Conservation (phyloP, 768 basidiomycete genomes). For the Lentinus brumalis region DNA sequence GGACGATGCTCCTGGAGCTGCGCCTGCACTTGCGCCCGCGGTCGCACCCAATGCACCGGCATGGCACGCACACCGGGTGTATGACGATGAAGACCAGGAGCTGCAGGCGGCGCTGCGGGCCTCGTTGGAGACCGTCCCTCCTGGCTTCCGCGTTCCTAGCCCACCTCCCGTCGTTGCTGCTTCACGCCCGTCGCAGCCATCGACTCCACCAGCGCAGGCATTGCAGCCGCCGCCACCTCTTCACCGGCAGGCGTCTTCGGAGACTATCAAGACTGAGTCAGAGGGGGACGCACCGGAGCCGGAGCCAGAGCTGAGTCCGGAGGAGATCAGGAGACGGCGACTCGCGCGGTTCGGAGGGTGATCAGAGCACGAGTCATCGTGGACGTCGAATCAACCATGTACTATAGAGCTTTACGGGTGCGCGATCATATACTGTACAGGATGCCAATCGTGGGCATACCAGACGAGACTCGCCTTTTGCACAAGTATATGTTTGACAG, state of each 20-base stretch:
- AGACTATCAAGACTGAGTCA: slow-evolving; percentile 33
- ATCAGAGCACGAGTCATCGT: background rate
- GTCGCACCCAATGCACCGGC: slow-evolving; percentile 1
- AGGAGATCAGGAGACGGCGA: slow-evolving; percentile 67
- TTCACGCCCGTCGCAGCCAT: background rate
- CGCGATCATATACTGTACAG: too few relatives aligned
- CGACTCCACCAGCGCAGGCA: slow-evolving; percentile 1
- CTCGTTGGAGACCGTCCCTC: slow-evolving; percentile 68
- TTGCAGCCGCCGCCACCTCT: slow-evolving; percentile 4
- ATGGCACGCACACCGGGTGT: slow-evolving; percentile 44
- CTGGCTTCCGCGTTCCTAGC: slow-evolving; percentile 44
- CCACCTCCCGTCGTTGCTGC: slow-evolving; percentile 19
- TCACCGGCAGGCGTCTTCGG: slow-evolving; percentile 27
- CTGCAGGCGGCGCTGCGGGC: slow-evolving; percentile 87
- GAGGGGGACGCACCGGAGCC: slow-evolving; percentile 31
- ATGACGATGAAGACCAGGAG: slow-evolving; percentile 87
- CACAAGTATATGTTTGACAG: background rate
- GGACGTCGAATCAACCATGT: background rate
- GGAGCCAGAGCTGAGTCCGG: slow-evolving; percentile 48
- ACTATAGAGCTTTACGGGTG: background rate
- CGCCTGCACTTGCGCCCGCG: background rate
- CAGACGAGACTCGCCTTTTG: background rate
- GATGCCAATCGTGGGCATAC: background rate
- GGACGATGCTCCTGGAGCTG: slow-evolving; percentile 15
- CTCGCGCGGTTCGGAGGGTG: slow-evolving; percentile 64